Percentiles rank a stretch among this genome's conserved stretches.
These are phyloP conservation scores for Selaginella moellendorffii DNA, from an alignment of 75 land plant species.

Conservation along the genomic window DNA sequence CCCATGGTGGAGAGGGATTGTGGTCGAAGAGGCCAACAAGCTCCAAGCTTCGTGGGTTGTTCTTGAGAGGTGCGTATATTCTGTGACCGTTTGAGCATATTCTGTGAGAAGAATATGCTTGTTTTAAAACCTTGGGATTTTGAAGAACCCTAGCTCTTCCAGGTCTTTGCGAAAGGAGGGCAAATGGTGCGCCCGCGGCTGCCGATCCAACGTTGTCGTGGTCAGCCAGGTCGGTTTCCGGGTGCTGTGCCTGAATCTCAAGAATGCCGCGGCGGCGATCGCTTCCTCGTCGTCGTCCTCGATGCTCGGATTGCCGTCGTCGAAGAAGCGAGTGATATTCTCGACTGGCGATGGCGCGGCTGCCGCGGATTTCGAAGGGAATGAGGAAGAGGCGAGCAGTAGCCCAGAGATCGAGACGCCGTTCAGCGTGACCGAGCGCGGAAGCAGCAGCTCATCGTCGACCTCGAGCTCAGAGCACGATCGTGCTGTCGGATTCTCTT, in stretches of 20 bases:
- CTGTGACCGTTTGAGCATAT: neutral
- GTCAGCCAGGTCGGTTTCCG: conserved; percentile 34
- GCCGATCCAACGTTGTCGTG: conserved; percentile 46
- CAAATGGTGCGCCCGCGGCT: neutral
- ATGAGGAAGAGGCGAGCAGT: neutral
- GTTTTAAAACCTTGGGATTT: neutral
- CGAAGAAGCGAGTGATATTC: neutral
- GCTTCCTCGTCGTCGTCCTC: too few species aligned
- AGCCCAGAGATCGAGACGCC: neutral
- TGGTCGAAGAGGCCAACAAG: conserved; percentile 11
- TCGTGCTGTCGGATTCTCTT: too few species aligned
- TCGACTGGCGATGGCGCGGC: too few species aligned
- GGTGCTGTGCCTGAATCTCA: conserved; percentile 36
- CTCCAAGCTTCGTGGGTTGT: conserved; percentile 15
- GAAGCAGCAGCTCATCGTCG: neutral
- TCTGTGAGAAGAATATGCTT: neutral
- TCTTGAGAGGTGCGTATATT: conserved; percentile 10
- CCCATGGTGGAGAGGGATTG: conserved; percentile 16
- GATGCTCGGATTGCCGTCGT: neutral
- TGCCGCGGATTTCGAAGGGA: too few species aligned
- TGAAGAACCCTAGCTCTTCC: neutral
- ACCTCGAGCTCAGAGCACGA: neutral
- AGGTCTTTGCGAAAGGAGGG: conserved; percentile 4
- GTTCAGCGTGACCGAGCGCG: neutral
- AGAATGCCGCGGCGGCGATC: too few species aligned